These are phyloP conservation scores for Delphinella strobiligena DNA, from an alignment of 2,329 filamentous ascomycete genomes.

Conservation along the genomic window DNA sequence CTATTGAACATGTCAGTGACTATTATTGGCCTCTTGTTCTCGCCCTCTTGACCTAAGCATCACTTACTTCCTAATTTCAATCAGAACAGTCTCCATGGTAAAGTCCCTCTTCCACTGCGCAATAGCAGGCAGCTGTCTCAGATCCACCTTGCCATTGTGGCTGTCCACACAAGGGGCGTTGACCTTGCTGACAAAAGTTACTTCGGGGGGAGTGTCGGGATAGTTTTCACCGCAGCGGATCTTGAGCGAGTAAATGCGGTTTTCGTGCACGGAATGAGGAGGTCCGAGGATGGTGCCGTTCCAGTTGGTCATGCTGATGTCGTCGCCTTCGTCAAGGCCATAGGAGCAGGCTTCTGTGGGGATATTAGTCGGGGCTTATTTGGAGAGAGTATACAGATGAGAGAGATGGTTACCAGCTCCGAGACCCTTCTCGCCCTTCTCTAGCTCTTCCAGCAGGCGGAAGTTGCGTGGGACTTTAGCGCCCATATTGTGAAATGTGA, in stretches of 20 bases:
- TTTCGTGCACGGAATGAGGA: constrained; percentile 93
- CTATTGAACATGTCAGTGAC: constrained; percentile 34
- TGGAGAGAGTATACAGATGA: constrained; percentile 1
- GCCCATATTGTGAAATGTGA: constrained; percentile 39
- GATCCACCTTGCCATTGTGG: constrained; percentile 68
- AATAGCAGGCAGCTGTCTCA: constrained; percentile 70
- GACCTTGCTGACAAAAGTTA: constrained; percentile 88
- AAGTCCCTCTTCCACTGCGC: constrained; percentile 85
- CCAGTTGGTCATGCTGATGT: constrained; percentile 96
- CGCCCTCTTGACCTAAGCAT: too few species aligned
- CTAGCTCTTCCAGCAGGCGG: constrained; percentile 87
- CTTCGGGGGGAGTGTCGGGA: constrained; percentile 75
- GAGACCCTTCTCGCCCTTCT: constrained; percentile 96
- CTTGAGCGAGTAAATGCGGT: constrained; percentile 95
- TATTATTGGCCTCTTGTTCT: too few species aligned
- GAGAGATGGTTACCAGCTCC: constrained; percentile 55
- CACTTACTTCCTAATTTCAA: constrained; percentile 65
- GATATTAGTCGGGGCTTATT: constrained; percentile 6
- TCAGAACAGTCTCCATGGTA: constrained; percentile 88
- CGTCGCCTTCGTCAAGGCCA: constrained; percentile 84
- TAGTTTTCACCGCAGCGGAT: constrained; percentile 89
- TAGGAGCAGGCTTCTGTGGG: constrained; percentile 84
- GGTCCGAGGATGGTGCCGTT: constrained; percentile 95
- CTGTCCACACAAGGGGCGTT: constrained; percentile 91
- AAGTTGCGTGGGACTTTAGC: constrained; percentile 92